Evolutionary conservation across 129 eudicot genomes (phyloP).

Genomic region (Lactuca saligna): DNA sequence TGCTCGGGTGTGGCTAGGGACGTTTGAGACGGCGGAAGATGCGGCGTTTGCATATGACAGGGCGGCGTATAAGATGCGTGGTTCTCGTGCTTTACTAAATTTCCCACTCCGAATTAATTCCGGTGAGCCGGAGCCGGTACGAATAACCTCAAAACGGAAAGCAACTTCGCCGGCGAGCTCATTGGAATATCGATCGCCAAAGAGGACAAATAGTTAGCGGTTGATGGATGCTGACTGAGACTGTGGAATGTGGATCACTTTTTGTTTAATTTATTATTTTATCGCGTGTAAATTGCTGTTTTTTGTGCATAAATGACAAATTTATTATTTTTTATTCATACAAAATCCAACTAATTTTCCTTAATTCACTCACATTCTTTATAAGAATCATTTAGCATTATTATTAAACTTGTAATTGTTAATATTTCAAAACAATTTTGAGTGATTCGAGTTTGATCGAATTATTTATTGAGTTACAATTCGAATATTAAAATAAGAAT

Average conservation of each 20-base stretch:
- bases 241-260: neutral
- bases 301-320: constrained; percentile 21
- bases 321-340: constrained; percentile 6
- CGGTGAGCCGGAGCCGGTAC: constrained; percentile 78
- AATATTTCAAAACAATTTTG: too few species aligned
- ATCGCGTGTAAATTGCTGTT: neutral
- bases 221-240: constrained; percentile 7
- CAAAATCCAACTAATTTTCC: neutral
- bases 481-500: too few species aligned
- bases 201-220: constrained; percentile 37
- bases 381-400: too few species aligned
- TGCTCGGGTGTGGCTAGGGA: too few species aligned
- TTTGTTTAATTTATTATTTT: neutral
- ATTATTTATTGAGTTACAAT: too few species aligned
- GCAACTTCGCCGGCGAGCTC: constrained; percentile 34
- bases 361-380: too few species aligned
- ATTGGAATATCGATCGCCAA: constrained; percentile 34
- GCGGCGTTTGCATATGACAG: too few species aligned
- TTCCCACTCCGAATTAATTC: constrained; percentile 37
- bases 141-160: constrained; percentile 52
- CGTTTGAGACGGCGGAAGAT: too few species aligned
- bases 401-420: too few species aligned
- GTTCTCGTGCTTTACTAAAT: too few species aligned
- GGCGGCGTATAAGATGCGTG: too few species aligned
- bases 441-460: too few species aligned